Percentiles rank a stretch among this genome's conserved stretches.
Evolutionary conservation across 768 basidiomycete species (phyloP).

Genomic region (Royoungia palumana): DNA sequence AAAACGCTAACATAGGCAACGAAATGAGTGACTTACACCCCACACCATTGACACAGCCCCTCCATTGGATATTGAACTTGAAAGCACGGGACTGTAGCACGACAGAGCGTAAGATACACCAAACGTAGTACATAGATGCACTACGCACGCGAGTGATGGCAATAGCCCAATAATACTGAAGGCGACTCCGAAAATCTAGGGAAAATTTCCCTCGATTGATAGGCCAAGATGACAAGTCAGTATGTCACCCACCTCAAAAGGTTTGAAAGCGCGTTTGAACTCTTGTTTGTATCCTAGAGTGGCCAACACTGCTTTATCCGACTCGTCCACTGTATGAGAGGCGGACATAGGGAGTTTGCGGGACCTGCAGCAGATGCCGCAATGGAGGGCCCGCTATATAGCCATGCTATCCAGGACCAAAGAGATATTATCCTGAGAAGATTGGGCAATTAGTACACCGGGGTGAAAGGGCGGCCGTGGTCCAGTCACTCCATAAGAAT

Average conservation of each 20-base stretch:
- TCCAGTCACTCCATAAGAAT: too few species aligned
- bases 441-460: too few species aligned
- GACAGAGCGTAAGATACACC: neutral
- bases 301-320: conserved; percentile 28
- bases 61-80: conserved; percentile 45
- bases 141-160: conserved; percentile 55
- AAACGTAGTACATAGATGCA: conserved; percentile 9
- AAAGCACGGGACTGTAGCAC: conserved; percentile 37
- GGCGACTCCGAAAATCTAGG: conserved; percentile 62
- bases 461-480: too few species aligned
- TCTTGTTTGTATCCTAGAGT: conserved; percentile 34
- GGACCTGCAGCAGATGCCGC: too few species aligned
- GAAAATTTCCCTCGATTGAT: neutral
- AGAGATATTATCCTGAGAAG: too few species aligned
- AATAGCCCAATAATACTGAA: conserved; percentile 68
- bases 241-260: conserved; percentile 23
- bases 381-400: too few species aligned
- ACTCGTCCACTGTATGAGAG: neutral
- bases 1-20: neutral
- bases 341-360: neutral
- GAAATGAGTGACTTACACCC: conserved; percentile 27
- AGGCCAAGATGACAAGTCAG: too few species aligned
- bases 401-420: too few species aligned
- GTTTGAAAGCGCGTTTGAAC: conserved; percentile 31
- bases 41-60: conserved; percentile 43